Percentiles rank a stretch among this genome's conserved stretches.
phyloP scores from a whole-genome alignment of 2,329 filamentous ascomycete species.

The Cercospora zeina region DNA sequence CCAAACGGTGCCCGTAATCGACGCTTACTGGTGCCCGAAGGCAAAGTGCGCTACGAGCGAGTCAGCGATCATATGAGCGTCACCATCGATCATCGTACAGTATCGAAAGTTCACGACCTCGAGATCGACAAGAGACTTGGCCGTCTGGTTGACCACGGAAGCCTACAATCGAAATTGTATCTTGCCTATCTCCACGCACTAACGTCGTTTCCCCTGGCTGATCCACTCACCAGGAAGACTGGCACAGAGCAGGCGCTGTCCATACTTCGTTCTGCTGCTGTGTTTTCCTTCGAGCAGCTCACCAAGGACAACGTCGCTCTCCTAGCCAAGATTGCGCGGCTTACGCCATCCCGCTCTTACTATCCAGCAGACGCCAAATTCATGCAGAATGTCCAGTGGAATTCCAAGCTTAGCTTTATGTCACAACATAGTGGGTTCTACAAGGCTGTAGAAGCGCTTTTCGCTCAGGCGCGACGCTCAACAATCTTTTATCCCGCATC shows the following conservation, averaged over 20 bases:
- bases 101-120: slow-evolving; percentile 57
- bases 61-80: slow-evolving; percentile 50
- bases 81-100: slow-evolving; percentile 40
- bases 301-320: slow-evolving; percentile 22
- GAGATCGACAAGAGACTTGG: slow-evolving; percentile 56
- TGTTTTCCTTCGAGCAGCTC: slow-evolving; percentile 32
- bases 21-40: slow-evolving; percentile 53
- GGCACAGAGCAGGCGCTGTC: slow-evolving; percentile 58
- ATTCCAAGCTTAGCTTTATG: slow-evolving; percentile 39
- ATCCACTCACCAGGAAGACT: slow-evolving; percentile 59
- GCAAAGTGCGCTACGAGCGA: slow-evolving; percentile 39
- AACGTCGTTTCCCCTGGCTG: slow-evolving; percentile 60
- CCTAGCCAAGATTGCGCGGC: slow-evolving; percentile 35
- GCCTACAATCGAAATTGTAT: slow-evolving; percentile 43
- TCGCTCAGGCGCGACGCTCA: slow-evolving; percentile 13
- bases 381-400: slow-evolving; percentile 52
- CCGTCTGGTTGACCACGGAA: slow-evolving; percentile 57
- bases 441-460: slow-evolving; percentile 13
- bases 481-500: slow-evolving; percentile 11
- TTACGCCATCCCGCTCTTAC: slow-evolving; percentile 44
- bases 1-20: slow-evolving; percentile 33
- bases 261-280: slow-evolving; percentile 29
- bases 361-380: slow-evolving; percentile 45
- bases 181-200: slow-evolving; percentile 59
- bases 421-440: slow-evolving; percentile 23